Conservation (phyloP, 495 filamentous ascomycete genomes). For the Penicillium malachiteum region DNA sequence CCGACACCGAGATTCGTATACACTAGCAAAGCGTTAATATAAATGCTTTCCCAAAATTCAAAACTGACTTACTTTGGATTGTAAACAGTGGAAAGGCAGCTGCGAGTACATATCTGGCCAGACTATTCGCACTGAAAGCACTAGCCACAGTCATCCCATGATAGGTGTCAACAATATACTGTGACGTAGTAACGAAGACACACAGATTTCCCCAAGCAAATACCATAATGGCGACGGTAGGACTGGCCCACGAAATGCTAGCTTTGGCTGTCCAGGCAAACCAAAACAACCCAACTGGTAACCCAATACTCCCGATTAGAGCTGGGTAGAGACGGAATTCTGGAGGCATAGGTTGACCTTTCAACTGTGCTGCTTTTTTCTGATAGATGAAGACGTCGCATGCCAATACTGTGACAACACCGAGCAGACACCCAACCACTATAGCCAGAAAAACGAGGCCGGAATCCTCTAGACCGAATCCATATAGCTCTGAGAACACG, state of each 20-base stretch:
- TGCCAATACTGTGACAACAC: constrained; percentile 41
- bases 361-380: constrained; percentile 13
- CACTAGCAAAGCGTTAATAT: constrained; percentile 37
- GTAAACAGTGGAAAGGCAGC: constrained; percentile 68
- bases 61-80: constrained; percentile 46
- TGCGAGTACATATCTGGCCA: constrained; percentile 61
- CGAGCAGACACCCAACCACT: constrained; percentile 54
- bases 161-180: constrained; percentile 62
- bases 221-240: constrained; percentile 54
- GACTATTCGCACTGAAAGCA: constrained; percentile 48
- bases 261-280: constrained; percentile 46
- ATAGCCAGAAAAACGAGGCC: constrained; percentile 62
- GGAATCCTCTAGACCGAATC: constrained; percentile 45
- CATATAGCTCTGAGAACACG: constrained; percentile 50
- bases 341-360: constrained; percentile 43
- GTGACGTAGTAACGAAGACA: constrained; percentile 48
- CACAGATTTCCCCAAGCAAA: constrained; percentile 68
- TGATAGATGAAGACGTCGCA: constrained; percentile 37
- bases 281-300: constrained; percentile 53
- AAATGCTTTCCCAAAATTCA: not conserved
- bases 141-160: constrained; percentile 27
- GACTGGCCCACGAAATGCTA: constrained; percentile 37
- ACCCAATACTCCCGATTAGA: constrained; percentile 55
- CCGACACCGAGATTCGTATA: constrained; percentile 53
- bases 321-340: constrained; percentile 59